Base-by-base conservation (phyloP, 176 grass and related monocot species). In the Rhynchospora pubera region DNA sequence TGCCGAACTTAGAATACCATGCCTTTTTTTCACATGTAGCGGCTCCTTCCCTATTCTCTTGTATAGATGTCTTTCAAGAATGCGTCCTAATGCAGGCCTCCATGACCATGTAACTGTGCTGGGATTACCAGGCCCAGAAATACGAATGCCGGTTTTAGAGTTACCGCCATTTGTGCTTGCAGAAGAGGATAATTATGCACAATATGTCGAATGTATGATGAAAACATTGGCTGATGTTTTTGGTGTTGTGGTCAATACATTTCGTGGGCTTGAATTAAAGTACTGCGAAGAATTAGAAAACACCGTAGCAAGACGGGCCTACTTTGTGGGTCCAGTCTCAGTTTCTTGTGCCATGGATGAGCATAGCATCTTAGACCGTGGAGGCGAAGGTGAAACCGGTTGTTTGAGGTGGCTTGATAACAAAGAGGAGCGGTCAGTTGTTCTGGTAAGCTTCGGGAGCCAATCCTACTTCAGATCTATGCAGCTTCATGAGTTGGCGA, bases 381-480 rank as follows among this genome's bases (percentile, higher is more conserved):
- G 87, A 15, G 80, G 83, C 22, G 28, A 82, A 45, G 57, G 67
- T 9, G 9, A 81, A 44, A 45, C 12, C 7, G 63, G 21, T 22
- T 92, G 89, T 87, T 84, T 94, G 9, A 2, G 5, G 15, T 94
- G 93, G 93, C 68, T 97, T 0, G 88, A 91, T 11, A 30, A 39
- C 14, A 81, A 79, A 63, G 82, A 88, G 58, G 86, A 57, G 10
- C 48, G 59, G 32, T 97, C 93, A 3, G 89, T 89, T 13, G 83
- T 91, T 70, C 89, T 83, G 59, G 80, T 91, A 9, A 87, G 93
- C 91, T 97, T 97, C 77, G 91, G 93, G 3, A 97, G 91, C 79
- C 93, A 89, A 82, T 83, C 85, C 83, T 15, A 80, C 45, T 91
- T 93, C 87, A 85, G 87, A 0, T n/a, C 1, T 12, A 9, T 15